Evolutionary conservation across 305 asterid species (phyloP), one percentile per base, ranked within the genome.

Genomic region (Galium porrigens): DNA sequence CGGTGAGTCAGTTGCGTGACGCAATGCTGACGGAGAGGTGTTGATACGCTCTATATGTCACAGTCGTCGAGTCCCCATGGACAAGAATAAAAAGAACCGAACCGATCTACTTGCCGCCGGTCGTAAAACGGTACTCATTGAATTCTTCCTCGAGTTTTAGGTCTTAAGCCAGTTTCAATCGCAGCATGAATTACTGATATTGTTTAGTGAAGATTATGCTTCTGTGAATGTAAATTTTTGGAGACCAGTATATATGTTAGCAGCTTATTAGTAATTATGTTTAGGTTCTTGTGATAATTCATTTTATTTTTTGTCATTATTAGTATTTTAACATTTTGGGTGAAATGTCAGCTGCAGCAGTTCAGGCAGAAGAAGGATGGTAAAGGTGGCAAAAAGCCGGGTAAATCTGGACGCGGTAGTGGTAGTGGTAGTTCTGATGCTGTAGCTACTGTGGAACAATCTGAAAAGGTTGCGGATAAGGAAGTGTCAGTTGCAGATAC

Each of bases 21-120:
- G 67, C 42, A 63, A 63, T 63, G 67, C 42, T 44, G 67, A 63
- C 33, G 29, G 22, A 46, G 57, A 29, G 27, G 41, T 63, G 27
- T 46, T 63, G 6, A 63, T 30, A 46, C 20, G 68, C 44, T 63
- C 5, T 30, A 52, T 70, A 66, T 17, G 42, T 44, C 62, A 32
- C 59, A 49, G 74, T 79, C 79, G 73, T 14, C 11, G 18, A 81
- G 53, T 75, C 79, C 74, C 68, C 76, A 89, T 92, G 99, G 95
- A 87, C 64, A 89, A 89, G 77, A 86, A 85, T 60, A 91, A 88
- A 3, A 44, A 44, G 72, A 85, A 71, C 82, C 85, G 94, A 20
- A 81, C 89, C 79, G 99, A 92, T 81, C 84, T 92, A 76, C 88
- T 87, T 46, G 94, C 94, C 54, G 95, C 94, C 17, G 99, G 99